Percentiles rank a stretch among this genome's conserved stretches.
phyloP scores from a whole-genome alignment of 768 basidiomycete species.

The Favolaschia claudopus region DNA sequence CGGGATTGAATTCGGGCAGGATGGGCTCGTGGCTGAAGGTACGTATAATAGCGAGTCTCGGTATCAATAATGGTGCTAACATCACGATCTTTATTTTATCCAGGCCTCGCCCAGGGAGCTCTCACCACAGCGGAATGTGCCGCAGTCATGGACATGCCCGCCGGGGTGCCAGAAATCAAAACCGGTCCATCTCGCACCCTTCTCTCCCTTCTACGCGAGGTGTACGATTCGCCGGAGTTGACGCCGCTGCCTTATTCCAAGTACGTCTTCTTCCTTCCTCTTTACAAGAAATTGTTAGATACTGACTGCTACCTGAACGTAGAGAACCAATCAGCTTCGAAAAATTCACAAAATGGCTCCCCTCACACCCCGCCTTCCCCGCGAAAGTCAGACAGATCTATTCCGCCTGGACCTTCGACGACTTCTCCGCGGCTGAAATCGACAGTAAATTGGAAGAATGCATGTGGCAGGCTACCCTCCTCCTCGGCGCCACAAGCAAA shows the following conservation, averaged over 20 bases:
- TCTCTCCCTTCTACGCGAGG: conserved; percentile 9
- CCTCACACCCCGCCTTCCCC: background rate
- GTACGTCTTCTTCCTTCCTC: background rate
- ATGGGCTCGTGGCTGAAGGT: conserved; percentile 15
- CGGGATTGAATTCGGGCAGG: conserved; percentile 13
- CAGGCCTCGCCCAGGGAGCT: conserved; percentile 11
- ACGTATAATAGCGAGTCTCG: background rate
- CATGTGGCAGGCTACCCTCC: conserved; percentile 55
- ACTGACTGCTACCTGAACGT: no score
- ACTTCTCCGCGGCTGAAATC: conserved; percentile 45
- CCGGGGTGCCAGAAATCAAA: conserved; percentile 5
- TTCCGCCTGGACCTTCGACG: conserved; percentile 20
- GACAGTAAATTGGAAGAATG: conserved; percentile 56
- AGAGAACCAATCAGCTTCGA: no score
- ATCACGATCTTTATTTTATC: background rate
- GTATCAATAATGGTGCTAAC: no score
- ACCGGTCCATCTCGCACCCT: background rate
- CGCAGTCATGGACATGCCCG: background rate
- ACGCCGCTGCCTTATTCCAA: background rate
- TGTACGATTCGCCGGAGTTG: background rate
- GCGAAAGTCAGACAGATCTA: conserved; percentile 11
- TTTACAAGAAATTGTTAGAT: no score
- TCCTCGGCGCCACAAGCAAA: conserved; percentile 56
- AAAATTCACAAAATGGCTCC: background rate
- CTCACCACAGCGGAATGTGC: background rate